Evolutionary conservation across 352 stramenopile species (phyloP).

Genomic region (Phytophthora sp.): DNA sequence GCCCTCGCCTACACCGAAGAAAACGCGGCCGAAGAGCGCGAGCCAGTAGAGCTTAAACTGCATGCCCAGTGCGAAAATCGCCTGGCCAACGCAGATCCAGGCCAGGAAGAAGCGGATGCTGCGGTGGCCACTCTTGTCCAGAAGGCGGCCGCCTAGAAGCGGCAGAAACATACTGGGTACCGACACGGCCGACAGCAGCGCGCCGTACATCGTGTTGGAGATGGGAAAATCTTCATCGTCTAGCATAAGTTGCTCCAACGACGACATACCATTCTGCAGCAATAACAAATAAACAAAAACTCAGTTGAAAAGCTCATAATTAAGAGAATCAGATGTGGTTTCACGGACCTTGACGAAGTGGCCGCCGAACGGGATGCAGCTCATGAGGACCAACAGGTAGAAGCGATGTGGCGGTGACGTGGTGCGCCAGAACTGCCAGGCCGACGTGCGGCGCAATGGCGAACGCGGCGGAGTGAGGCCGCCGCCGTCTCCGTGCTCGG

Average conservation of each 20-base stretch:
- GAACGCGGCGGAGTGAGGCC: constrained; percentile 24
- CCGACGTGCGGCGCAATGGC: constrained; percentile 46
- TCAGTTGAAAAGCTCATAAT: no score
- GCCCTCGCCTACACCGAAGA: constrained; percentile 85
- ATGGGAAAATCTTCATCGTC: constrained; percentile 78
- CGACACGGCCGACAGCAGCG: constrained; percentile 78
- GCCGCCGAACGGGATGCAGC: constrained; percentile 82
- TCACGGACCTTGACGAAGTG: constrained; percentile 83
- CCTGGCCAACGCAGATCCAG: constrained; percentile 84
- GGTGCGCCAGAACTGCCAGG: constrained; percentile 77
- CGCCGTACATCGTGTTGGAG: constrained; percentile 87
- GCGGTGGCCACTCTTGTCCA: constrained; percentile 81
- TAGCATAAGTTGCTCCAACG: constrained; percentile 82
- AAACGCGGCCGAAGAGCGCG: constrained; percentile 78
- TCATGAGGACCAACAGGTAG: constrained; percentile 86
- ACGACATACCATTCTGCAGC: constrained; percentile 87
- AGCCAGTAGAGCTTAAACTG: constrained; percentile 76
- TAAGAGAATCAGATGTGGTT: neutral
- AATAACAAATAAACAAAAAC: no score
- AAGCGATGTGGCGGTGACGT: constrained; percentile 76
- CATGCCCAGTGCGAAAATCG: constrained; percentile 82
- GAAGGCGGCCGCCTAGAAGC: constrained; percentile 71
- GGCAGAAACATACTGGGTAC: constrained; percentile 88
- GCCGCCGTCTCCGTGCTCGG: constrained; percentile 9
- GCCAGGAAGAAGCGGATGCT: constrained; percentile 83